Percentiles rank a stretch among this genome's conserved stretches.
phyloP scores from a whole-genome alignment of 2,329 filamentous ascomycete species.

The Dactylonectria estremocensis region DNA sequence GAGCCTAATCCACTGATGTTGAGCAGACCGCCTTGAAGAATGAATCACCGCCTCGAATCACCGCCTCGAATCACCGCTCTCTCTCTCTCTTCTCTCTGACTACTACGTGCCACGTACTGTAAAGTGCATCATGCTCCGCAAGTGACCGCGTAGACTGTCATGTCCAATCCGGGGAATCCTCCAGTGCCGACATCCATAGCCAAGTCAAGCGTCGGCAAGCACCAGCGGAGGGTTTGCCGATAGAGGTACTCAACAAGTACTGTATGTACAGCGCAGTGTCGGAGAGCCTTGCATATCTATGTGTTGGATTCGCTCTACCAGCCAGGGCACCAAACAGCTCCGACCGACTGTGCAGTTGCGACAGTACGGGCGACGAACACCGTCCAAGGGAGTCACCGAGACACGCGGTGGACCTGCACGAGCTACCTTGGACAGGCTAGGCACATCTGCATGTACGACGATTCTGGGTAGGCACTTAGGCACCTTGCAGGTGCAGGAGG shows the following conservation, averaged over 20 bases:
- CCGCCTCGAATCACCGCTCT: not conserved
- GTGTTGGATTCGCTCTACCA: conserved; percentile 19
- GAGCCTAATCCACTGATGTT: conserved; percentile 20
- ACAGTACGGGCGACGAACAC: conserved; percentile 23
- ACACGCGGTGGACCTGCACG: conserved; percentile 20
- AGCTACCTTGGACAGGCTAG: not conserved
- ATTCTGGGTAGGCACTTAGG: conserved; percentile 28
- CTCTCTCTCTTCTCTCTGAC: not conserved
- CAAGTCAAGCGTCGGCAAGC: conserved; percentile 5
- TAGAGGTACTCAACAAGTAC: too few species aligned
- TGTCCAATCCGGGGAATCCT: not conserved
- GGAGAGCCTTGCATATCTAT: conserved; percentile 15
- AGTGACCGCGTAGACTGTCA: not conserved
- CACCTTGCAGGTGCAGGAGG: conserved; percentile 23
- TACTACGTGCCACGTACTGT: too few species aligned
- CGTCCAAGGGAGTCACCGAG: conserved; percentile 27
- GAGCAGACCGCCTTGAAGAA: conserved; percentile 25
- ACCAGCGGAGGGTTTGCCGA: conserved; percentile 17
- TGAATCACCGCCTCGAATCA: not conserved
- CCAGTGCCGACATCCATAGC: not conserved
- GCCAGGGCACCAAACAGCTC: conserved; percentile 15
- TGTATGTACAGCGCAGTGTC: conserved; percentile 16
- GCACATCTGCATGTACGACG: not conserved
- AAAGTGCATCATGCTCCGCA: not conserved
- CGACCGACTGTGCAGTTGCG: conserved; percentile 25